Percentiles rank a stretch among this genome's conserved stretches.
Evolutionary conservation across 352 stramenopile species (phyloP).

Genomic region (Pythium insidiosum): DNA sequence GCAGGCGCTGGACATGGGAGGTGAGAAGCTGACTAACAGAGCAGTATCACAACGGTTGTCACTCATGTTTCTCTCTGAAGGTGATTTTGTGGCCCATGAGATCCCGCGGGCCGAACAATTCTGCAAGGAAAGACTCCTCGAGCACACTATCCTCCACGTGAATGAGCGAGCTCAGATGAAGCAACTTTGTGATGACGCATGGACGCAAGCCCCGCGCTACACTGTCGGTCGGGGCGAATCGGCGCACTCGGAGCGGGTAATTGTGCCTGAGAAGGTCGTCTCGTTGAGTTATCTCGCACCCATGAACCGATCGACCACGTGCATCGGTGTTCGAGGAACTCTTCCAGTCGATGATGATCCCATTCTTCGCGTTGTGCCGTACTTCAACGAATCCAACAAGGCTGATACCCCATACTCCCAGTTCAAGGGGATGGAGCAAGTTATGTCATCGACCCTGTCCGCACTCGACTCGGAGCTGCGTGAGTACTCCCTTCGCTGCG

Average conservation of each 20-base stretch:
- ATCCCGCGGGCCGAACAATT: background rate
- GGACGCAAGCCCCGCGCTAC: background rate
- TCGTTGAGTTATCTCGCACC: constrained; percentile 30
- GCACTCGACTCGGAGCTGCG: constrained; percentile 56
- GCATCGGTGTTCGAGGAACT: constrained; percentile 35
- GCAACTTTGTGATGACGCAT: no score
- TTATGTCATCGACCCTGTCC: constrained; percentile 28
- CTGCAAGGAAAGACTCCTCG: background rate
- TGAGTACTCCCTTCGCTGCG: constrained; percentile 57
- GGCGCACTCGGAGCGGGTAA: constrained; percentile 17
- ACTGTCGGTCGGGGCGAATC: constrained; percentile 33
- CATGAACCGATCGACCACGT: constrained; percentile 60
- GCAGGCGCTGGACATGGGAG: no score
- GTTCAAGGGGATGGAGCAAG: constrained; percentile 25
- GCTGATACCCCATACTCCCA: constrained; percentile 18
- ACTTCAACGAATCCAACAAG: constrained; percentile 27
- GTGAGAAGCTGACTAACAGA: no score
- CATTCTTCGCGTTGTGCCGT: constrained; percentile 73
- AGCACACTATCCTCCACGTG: no score
- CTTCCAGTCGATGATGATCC: constrained; percentile 66
- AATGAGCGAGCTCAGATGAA: no score
- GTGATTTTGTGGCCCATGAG: background rate
- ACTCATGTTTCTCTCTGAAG: background rate
- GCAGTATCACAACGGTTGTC: no score
- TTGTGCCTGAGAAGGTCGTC: constrained; percentile 28